A percentile compares a stretch with the other conserved stretches of the same genome.
These are phyloP conservation scores for Plasmodium cynomolgi DNA, from an alignment of 169 alveolate genomes.

Conservation along the genomic window DNA sequence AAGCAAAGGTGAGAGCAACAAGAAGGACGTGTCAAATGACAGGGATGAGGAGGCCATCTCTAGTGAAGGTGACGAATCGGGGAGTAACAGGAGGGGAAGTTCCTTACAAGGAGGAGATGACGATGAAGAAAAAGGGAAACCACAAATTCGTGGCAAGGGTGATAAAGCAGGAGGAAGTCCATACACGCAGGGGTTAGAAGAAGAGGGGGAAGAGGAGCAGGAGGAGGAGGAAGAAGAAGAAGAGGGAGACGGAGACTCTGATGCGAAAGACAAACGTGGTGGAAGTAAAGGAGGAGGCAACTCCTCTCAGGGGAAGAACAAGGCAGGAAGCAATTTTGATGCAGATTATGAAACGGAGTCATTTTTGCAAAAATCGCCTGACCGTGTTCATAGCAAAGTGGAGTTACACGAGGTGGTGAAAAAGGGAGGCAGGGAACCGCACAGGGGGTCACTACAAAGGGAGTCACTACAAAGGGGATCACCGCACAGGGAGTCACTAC, in stretches of 20 bases:
- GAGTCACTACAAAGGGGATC: background rate
- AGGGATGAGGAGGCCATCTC: background rate
- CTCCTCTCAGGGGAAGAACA: background rate
- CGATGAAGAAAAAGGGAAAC: background rate
- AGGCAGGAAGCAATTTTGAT: background rate
- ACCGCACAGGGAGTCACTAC: background rate
- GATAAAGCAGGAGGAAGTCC: background rate
- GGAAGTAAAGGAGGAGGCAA: background rate
- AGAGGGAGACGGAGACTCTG: background rate
- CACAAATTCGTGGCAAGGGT: background rate
- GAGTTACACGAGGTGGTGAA: background rate
- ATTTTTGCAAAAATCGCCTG: conserved; percentile 14
- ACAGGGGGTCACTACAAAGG: background rate
- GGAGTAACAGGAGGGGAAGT: background rate
- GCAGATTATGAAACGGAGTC: conserved; percentile 6
- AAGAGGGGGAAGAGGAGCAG: background rate
- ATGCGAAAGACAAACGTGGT: background rate
- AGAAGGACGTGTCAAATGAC: background rate
- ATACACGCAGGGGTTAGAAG: background rate
- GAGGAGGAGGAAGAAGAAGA: conserved; percentile 20
- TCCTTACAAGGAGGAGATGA: background rate
- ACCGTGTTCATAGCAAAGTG: background rate
- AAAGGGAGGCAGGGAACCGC: background rate
- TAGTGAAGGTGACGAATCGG: background rate
- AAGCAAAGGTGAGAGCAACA: background rate